Conservation (phyloP, 306 rosid genomes). For the Carpinus viminea region DNA sequence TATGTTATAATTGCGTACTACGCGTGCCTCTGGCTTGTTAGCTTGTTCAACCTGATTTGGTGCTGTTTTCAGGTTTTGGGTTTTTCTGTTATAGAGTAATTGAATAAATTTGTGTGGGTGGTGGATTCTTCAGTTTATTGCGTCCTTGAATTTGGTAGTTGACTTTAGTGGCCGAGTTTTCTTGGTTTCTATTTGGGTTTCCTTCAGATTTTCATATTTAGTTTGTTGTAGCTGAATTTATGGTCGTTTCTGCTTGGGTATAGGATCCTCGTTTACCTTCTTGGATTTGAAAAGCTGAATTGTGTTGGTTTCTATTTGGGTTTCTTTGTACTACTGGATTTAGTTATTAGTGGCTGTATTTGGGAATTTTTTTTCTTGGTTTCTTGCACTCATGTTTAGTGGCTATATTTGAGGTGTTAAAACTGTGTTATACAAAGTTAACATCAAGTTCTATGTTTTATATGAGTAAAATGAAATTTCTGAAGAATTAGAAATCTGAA, state of each 20-base stretch:
- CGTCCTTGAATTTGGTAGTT: not conserved
- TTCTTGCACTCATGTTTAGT: not conserved
- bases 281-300: not conserved
- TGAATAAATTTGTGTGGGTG: not conserved
- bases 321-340: not conserved
- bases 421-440: not conserved
- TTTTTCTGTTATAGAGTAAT: not conserved
- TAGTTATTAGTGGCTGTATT: slow-evolving; percentile 6
- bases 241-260: slow-evolving; percentile 10
- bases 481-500: not conserved
- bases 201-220: not conserved
- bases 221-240: not conserved
- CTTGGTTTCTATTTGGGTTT: not conserved
- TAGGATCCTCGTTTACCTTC: not conserved
- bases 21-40: slow-evolving; percentile 53
- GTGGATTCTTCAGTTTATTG: not conserved
- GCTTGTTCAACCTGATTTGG: slow-evolving; percentile 70
- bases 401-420: not conserved
- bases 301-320: not conserved
- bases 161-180: not conserved
- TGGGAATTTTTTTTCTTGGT: not conserved
- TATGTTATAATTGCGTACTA: slow-evolving; percentile 53
- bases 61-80: slow-evolving; percentile 71
- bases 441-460: not conserved
- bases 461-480: not conserved